Evolutionary conservation across 2,329 filamentous ascomycete genomes (phyloP), one percentile per base, ranked within the genome.

Genomic region (Alternaria rosae): DNA sequence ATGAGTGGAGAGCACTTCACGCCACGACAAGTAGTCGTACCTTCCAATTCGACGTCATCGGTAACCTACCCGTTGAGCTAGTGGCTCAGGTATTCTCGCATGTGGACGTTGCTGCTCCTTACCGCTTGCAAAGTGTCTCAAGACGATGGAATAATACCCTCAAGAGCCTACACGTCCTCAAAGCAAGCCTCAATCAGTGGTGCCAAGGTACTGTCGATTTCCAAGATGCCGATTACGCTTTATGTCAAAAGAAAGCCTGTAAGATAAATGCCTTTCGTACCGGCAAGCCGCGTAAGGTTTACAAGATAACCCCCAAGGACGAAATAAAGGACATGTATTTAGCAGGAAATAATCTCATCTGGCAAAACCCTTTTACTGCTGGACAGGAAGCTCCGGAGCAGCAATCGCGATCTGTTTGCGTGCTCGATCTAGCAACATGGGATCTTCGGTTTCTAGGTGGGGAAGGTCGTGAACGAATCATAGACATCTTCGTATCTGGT

Each of bases 51-150:
- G 80, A 82, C 61, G 73, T 80, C 32, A 55, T 82, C 30, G 71
- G 67, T n/a, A 60, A 38, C 1, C 62, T 82, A 35, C 80, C 81
- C 6, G 15, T 77, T 13, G 81, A 82, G 68, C 67, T 82, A 8
- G 68, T 79, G 6, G 69, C 74, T 20, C 62, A 73, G 6, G 56
- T 81, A 15, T 80, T 82, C 60, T 58, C 61, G 30, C 66, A 78
- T 69, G 51, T 82, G 59, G 76, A 76, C 43, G 51, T 68, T 44
- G 35, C 74, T 47, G 66, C 72, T 5, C 59, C 71, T 3, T 78
- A 74, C 57, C 73, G 66, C 43, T 61, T 75, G 21, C 76, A 76
- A 61, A 43, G 42, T 10, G 75, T 81, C 30, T 79, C 72, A 32
- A 71, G 63, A 35, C 70, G 59, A 8, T 82, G 80, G 80, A 63